Evolutionary conservation across 2,329 filamentous ascomycete species (phyloP), one percentile per base, ranked within the genome.

Genomic region (Rugonectria rugulosa): DNA sequence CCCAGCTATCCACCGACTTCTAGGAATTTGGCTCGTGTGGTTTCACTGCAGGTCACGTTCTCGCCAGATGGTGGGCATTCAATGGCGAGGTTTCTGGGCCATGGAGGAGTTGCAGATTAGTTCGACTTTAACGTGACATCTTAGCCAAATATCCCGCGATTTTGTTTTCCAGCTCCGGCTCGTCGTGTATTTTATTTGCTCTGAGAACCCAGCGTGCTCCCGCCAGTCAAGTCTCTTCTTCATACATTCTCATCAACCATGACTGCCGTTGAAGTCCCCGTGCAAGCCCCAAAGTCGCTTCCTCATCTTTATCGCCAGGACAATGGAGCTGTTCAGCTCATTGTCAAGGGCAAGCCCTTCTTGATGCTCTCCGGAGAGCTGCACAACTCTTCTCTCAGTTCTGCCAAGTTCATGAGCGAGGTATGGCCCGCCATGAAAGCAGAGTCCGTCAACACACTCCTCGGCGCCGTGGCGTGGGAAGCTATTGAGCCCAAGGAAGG

Each of bases 401-500:
- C 65, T 0, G 67, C 73, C 20, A 63, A 62, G 27, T 75, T 66
- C 47, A 75, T 75, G 73, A 54, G 47, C 5, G 57, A 66, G 3
- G 65, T 72, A 1, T 72, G 68, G 68, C 65, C 64, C 0, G 60
- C 50, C 3, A 73, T 75, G 72, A 70, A 69, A 50, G 63, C 62
- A 1, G 60, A 69, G 37, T 67, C 67, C 29, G 61, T 75, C 56
- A 75, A 75, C 62, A 75, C 73, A 0, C 59, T 75, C 5, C 70
- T 75, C 3, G 73, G 73, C 2, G 67, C 68, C 2, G 68, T 75
- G 1, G 64, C 72, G 0, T 75, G 73, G 73, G 73, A 75, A 37
- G 69, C 66, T 44, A 72, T 75, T 8, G 73, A 75, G 55, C 73
- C 72, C 0, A 53, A 54, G 0, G 73, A 75, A 38, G 73, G 71